Evolutionary conservation across 257 asterid species (phyloP).

Genomic region (Leptodermis oblonga): DNA sequence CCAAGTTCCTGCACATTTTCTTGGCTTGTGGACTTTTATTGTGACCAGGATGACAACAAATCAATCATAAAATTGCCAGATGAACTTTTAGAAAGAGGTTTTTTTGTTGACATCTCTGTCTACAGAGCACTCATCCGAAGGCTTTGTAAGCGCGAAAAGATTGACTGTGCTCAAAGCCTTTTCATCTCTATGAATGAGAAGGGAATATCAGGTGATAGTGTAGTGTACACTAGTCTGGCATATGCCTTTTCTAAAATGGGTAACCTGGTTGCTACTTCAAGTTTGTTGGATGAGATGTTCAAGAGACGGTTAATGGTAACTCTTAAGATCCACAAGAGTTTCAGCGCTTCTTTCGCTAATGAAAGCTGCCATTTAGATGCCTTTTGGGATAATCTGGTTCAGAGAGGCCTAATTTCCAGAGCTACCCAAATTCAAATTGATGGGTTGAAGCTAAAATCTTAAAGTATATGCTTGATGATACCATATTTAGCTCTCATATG

Average conservation of each 20-base stretch:
- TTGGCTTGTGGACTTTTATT: constrained; percentile 70
- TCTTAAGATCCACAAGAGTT: constrained; percentile 44
- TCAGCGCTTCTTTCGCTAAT: constrained; percentile 47
- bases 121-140: constrained; percentile 68
- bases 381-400: constrained; percentile 51
- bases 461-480: not conserved
- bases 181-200: constrained; percentile 48
- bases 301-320: constrained; percentile 64
- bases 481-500: not conserved
- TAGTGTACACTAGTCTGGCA: constrained; percentile 56
- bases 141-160: constrained; percentile 62
- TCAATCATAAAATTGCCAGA: constrained; percentile 46
- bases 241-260: constrained; percentile 58
- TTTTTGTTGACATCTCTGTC: constrained; percentile 57
- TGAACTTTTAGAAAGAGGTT: constrained; percentile 56
- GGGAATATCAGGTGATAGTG: constrained; percentile 67
- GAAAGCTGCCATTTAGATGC: constrained; percentile 36
- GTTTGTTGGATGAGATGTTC: constrained; percentile 72
- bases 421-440: constrained; percentile 33
- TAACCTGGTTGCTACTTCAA: constrained; percentile 34
- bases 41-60: constrained; percentile 43
- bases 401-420: constrained; percentile 70
- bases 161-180: constrained; percentile 54
- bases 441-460: constrained; percentile 13
- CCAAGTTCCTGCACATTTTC: constrained; percentile 54